Evolutionary conservation across 1,284 basidiomycete species (phyloP).

Genomic region (Neonothopanus nambi): DNA sequence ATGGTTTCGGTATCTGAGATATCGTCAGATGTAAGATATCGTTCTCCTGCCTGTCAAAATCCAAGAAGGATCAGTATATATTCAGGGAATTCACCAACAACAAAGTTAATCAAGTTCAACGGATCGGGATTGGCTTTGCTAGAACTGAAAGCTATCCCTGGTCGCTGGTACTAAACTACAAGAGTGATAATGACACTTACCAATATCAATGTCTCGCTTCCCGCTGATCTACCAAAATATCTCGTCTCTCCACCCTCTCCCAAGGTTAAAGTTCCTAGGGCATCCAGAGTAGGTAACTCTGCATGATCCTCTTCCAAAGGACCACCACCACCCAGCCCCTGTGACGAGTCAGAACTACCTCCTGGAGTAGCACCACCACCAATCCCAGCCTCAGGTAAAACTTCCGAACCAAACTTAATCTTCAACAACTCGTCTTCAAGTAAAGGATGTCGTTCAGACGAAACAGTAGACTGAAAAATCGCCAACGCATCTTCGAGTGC

Average conservation of each 20-base stretch:
- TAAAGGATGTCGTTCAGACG: constrained; percentile 46
- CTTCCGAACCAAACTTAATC: constrained; percentile 48
- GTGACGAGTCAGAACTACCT: neutral
- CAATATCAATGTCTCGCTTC: constrained; percentile 37
- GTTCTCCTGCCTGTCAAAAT: constrained; percentile 4
- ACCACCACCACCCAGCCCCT: constrained; percentile 23
- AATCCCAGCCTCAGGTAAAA: constrained; percentile 25
- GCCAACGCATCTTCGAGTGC: constrained; percentile 52
- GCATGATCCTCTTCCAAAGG: constrained; percentile 27
- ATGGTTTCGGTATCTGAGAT: neutral
- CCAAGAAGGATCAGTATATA: neutral
- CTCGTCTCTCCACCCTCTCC: constrained; percentile 51
- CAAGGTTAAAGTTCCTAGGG: constrained; percentile 49
- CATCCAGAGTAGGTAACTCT: constrained; percentile 29
- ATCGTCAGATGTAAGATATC: neutral
- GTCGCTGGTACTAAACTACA: no score
- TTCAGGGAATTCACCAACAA: no score
- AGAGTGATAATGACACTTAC: constrained; percentile 1
- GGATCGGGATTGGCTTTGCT: no score
- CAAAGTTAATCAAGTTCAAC: no score
- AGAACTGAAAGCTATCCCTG: no score
- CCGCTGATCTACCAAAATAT: constrained; percentile 43
- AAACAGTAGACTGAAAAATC: constrained; percentile 43
- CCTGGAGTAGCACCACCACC: constrained; percentile 1
- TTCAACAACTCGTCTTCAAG: constrained; percentile 46